Percentiles rank a stretch among this genome's conserved stretches.
phyloP scores from a whole-genome alignment of 2,329 filamentous ascomycete genomes.

The Waltergamsia citrina region DNA sequence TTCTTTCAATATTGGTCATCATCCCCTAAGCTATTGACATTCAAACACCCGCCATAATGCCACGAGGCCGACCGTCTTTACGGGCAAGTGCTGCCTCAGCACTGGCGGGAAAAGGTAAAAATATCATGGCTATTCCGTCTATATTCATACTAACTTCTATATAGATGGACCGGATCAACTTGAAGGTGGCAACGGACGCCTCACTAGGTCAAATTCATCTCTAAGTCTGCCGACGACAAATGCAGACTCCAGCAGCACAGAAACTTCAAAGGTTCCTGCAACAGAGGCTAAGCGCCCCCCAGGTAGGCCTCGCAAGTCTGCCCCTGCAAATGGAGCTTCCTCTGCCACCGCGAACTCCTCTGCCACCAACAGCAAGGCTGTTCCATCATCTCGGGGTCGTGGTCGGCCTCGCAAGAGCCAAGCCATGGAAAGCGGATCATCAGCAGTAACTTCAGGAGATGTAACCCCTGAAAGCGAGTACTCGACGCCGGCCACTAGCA shows the following conservation, averaged over 20 bases:
- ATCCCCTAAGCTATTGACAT: no score
- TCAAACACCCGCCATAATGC: background rate
- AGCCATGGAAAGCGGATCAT: slow-evolving; percentile 21
- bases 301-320: slow-evolving; percentile 1
- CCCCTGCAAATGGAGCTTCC: background rate
- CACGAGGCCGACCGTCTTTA: background rate
- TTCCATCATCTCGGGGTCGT: background rate
- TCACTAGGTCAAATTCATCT: slow-evolving; percentile 2
- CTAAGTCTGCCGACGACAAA: background rate
- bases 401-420: slow-evolving; percentile 2
- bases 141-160: no score
- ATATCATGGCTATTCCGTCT: no score
- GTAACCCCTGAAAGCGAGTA: slow-evolving; percentile 18
- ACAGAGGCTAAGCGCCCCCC: background rate
- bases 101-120: background rate
- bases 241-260: background rate
- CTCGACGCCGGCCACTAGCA: slow-evolving; percentile 26
- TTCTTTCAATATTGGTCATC: no score
- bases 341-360: background rate
- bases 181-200: background rate
- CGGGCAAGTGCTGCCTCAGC: background rate
- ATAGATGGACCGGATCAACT: no score
- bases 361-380: background rate
- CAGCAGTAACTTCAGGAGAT: slow-evolving; percentile 18
- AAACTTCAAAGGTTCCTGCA: background rate